Base-by-base conservation (phyloP, 495 filamentous ascomycete species). In the Jackrogersella multiformis region DNA sequence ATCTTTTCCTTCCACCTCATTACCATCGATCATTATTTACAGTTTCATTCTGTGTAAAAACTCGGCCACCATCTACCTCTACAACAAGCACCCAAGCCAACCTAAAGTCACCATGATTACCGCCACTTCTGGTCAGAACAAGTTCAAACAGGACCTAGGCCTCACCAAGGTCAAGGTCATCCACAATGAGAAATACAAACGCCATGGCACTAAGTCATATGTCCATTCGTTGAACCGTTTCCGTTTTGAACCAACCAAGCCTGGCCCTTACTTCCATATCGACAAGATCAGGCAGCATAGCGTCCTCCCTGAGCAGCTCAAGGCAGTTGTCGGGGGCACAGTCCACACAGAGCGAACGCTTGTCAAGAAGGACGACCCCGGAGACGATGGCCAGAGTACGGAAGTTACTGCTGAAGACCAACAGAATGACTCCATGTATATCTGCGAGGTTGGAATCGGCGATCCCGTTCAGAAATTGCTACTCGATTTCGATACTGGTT, bases 401-500 rank as follows among this genome's bases (percentile, higher is more conserved):
- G 81, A 89, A 13, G 88, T 92, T 13, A 79, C 80, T 0, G 88
- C 88, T n/a, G 85, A 91, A 18, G 91, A 93, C 73, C 80, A 87
- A 59, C 89, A 93, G 76, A 89, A 92, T 65, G 90, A 93, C 60
- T 80, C 85, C 20, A 76, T 86, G 79, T 92, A 92, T 68, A 82
- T 93, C 32, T 89, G 86, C 49, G 79, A 84, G 51, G 84, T 93
- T 39, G 61, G 72, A 5, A 89, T 93, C 67, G 91, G 91, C 26
- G 90, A 86, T 0, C 89, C 90, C 8, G 78, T 80, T 2, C 90
- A 93, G 80, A 87, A 76, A 36, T 52, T 92, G 57, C 84, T 79
- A 48, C 72, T 93, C 46, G 88, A 92, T 72, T 92, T 93, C 66
- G 90, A 94, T 76, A 92, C 90, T 26, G 91, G 89, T 9, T 91